Conservation (phyloP, 2,329 filamentous ascomycete species). For the Colletotrichum falcatum region DNA sequence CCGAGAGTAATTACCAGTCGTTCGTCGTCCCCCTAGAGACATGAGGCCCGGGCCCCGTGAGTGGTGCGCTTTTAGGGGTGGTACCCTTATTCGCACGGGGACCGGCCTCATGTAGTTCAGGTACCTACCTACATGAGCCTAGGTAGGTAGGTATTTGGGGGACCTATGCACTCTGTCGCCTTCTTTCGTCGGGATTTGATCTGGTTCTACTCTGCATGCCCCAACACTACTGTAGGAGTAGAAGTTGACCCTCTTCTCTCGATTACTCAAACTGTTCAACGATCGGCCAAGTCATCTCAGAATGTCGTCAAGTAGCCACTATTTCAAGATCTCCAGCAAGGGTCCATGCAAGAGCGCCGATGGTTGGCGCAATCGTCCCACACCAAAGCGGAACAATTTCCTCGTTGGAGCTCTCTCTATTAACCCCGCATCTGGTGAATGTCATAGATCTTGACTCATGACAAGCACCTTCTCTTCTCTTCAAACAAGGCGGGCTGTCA, state of each 20-base stretch:
- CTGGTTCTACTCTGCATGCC: neutral
- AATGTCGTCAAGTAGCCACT: neutral
- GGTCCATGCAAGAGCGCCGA: neutral
- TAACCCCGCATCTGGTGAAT: neutral
- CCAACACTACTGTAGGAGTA: neutral
- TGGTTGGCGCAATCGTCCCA: neutral
- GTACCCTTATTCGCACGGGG: neutral
- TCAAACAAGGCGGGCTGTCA: neutral
- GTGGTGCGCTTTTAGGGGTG: neutral
- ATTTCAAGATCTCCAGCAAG: neutral
- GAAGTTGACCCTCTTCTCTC: neutral
- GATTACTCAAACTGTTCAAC: neutral
- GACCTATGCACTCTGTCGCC: neutral
- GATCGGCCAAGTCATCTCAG: neutral
- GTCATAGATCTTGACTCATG: neutral
- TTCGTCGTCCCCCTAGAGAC: conserved; percentile 10
- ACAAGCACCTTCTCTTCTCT: neutral
- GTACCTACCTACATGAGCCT: no score
- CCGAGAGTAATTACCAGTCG: neutral
- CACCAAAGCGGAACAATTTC: neutral
- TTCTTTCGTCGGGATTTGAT: neutral
- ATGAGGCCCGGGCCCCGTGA: neutral
- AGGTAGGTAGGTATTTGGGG: no score
- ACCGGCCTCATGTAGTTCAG: neutral
- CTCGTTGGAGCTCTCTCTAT: neutral